Conservation (phyloP, 179 eudicot species). For the Vitellaria paradoxa region DNA sequence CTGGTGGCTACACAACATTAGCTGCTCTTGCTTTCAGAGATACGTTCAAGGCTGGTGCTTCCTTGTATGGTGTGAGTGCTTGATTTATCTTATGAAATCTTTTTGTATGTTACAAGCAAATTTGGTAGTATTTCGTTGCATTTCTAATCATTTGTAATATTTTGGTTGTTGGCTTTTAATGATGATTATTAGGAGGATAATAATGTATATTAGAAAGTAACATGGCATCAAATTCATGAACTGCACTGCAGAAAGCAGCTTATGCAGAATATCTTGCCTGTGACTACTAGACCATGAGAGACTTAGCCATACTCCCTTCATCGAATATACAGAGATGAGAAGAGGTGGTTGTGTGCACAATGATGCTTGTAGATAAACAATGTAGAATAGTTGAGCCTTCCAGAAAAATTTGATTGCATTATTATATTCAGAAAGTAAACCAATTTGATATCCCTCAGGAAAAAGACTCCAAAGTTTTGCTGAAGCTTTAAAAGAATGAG, state of each 20-base stretch:
- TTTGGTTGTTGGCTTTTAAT: background rate
- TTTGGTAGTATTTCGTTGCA: background rate
- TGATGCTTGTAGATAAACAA: background rate
- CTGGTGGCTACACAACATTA: constrained; percentile 96
- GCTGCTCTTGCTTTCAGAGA: constrained; percentile 96
- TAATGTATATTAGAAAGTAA: background rate
- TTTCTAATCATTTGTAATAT: background rate
- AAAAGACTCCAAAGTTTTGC: too few species aligned
- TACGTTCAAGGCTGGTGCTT: constrained; percentile 89
- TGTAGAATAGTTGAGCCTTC: too few species aligned
- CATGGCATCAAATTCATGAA: background rate
- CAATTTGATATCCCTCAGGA: too few species aligned
- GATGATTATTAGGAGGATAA: background rate
- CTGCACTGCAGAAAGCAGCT: background rate
- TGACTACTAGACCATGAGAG: too few species aligned
- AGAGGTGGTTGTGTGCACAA: background rate
- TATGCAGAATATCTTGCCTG: too few species aligned
- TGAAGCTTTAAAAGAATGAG: too few species aligned
- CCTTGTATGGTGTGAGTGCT: constrained; percentile 89
- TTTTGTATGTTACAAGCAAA: background rate
- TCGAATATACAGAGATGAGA: background rate
- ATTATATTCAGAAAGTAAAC: too few species aligned
- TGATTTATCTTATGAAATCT: background rate
- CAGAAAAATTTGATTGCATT: too few species aligned
- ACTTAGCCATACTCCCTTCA: background rate